Percentiles rank a stretch among this genome's conserved stretches.
These are phyloP conservation scores for Cutaneotrichosporon curvatum DNA, from an alignment of 1,284 basidiomycete species.

Conservation along the genomic window DNA sequence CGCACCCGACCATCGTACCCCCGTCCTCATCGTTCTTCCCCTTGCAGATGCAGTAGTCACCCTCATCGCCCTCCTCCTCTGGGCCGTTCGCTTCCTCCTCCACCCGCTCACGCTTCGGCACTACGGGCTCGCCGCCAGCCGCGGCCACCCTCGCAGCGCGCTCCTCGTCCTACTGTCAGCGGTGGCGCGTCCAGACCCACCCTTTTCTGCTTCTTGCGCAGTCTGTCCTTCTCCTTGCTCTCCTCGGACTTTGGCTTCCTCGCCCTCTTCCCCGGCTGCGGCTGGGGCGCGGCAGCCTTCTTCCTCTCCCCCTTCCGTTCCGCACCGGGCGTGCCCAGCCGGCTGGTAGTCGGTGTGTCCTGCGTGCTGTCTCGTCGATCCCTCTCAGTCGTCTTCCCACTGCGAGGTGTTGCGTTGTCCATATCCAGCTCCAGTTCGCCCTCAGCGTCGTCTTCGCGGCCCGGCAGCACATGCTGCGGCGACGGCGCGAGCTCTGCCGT, in stretches of 20 bases:
- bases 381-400: not conserved
- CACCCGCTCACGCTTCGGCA: too few species aligned
- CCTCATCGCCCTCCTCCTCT: slow-evolving; percentile 13
- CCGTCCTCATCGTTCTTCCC: slow-evolving; percentile 36
- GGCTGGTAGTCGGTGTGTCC: too few species aligned
- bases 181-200: too few species aligned
- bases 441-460: not conserved
- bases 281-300: too few species aligned
- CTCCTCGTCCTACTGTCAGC: not conserved
- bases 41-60: slow-evolving; percentile 37
- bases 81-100: not conserved
- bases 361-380: too few species aligned
- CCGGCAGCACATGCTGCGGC: too few species aligned
- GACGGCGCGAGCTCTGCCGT: too few species aligned
- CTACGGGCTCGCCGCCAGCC: too few species aligned
- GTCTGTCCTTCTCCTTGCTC: not conserved
- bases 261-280: not conserved
- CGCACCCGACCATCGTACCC: slow-evolving; percentile 41
- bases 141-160: too few species aligned
- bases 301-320: not conserved
- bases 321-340: not conserved
- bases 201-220: not conserved
- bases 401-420: not conserved
- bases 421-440: not conserved
- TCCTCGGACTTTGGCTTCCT: not conserved